These are phyloP conservation scores for Flammula alnicola DNA, from an alignment of 1,284 basidiomycete species.

Conservation along the genomic window DNA sequence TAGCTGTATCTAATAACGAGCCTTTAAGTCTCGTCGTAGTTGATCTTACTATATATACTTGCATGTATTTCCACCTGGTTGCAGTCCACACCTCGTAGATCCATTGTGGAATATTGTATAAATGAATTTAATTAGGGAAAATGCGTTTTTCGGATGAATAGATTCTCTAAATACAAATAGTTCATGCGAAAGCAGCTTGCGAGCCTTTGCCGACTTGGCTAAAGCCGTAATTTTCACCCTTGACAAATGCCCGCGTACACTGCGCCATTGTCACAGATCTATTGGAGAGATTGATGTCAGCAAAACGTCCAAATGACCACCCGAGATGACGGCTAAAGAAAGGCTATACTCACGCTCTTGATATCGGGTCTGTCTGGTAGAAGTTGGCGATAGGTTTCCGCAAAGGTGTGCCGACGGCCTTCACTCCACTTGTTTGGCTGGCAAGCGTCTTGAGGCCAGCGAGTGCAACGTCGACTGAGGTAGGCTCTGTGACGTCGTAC, in stretches of 20 bases:
- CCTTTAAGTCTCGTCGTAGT: no score
- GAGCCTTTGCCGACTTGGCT: constrained; percentile 35
- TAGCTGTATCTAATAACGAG: no score
- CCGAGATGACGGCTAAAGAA: constrained; percentile 11
- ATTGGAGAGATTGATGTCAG: constrained; percentile 14
- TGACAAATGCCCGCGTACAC: constrained; percentile 78
- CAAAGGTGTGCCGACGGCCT: constrained; percentile 68
- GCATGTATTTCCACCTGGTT: no score
- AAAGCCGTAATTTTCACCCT: constrained; percentile 54
- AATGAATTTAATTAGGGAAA: constrained; percentile 19
- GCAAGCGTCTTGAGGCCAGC: constrained; percentile 72
- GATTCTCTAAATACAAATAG: constrained; percentile 24
- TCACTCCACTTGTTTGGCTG: constrained; percentile 54
- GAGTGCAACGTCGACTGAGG: constrained; percentile 72
- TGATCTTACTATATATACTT: no score
- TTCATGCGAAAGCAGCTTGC: constrained; percentile 45
- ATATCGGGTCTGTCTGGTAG: constrained; percentile 93
- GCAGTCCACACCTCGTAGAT: no score
- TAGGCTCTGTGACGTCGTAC: constrained; percentile 86
- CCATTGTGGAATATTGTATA: no score
- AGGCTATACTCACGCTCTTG: constrained; percentile 72
- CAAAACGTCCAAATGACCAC: background rate
- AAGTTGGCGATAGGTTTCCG: constrained; percentile 90
- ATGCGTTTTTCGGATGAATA: constrained; percentile 16
- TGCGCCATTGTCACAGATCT: constrained; percentile 89